Evolutionary conservation across 1,139 yeast genomes (phyloP), one percentile per base, ranked within the genome.

Genomic region (Taphrina wiesneri): DNA sequence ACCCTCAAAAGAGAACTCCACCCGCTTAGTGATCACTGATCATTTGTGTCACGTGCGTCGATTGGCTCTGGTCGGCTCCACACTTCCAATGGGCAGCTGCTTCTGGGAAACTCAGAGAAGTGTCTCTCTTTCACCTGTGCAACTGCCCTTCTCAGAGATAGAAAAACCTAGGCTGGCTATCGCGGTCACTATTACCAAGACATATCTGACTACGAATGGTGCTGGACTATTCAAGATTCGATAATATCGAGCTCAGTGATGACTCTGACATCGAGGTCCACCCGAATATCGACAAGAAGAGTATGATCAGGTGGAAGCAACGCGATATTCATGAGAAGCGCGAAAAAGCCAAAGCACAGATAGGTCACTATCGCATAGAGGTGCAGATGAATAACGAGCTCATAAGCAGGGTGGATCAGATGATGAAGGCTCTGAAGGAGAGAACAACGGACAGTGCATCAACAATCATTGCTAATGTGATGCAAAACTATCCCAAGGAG

Each of bases 241-340:
- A 93, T 77, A 90, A 90, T 75, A 84, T 93, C 69, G 99, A 93
- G 76, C 80, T 93, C 59, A 90, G 97, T 19, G 99, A 93, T 75
- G 99, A 93, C 28, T 60, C 64, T 4, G 64, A 60, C 39, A 45
- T 15, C 30, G 41, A 60, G 72, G 99, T 92, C 9, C 99, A 95
- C 76, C 99, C 99, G 68, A 95, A 95, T 74, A 99, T 95, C 39
- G 99, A 95, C 77, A 95, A 95, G 76, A 81, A 80, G 61, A 91
- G 98, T 1, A 92, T 95, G 73, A 90, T 95, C 73, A 85, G 86
- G 69, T 93, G 98, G 99, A 93, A 91, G 75, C 99, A 95, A 78
- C 87, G 96, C 74, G 97, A 92, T 73, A 93, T 95, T 70, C 99
- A 93, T 75, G 97, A 92, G 75, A 88, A 92, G 77, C 86, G 99